These are phyloP conservation scores for Hymenoscyphus linearis DNA, from an alignment of 2,329 filamentous ascomycete species.

Conservation along the genomic window DNA sequence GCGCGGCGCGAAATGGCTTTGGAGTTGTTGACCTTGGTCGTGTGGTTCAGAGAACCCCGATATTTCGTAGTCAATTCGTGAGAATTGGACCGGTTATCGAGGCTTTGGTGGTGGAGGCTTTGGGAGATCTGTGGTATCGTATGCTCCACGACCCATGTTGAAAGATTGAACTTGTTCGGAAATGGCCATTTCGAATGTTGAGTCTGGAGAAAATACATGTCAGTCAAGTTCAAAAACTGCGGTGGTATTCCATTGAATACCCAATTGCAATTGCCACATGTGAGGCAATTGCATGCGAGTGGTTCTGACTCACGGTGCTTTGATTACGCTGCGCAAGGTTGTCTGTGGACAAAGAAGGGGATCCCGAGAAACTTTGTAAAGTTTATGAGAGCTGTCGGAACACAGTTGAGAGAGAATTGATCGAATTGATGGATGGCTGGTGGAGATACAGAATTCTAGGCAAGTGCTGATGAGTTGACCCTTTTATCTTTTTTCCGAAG, in stretches of 20 bases:
- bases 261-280: background rate
- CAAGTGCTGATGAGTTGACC: background rate
- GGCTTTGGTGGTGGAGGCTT: constrained; percentile 38
- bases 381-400: background rate
- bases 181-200: constrained; percentile 23
- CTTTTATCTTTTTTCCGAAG: background rate
- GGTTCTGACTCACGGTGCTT: constrained; percentile 3
- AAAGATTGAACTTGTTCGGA: constrained; percentile 26
- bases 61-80: background rate
- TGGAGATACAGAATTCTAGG: background rate
- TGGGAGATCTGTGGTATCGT: constrained; percentile 45
- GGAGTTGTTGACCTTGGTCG: background rate
- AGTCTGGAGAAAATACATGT: constrained; percentile 11
- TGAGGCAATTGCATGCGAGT: background rate
- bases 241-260: background rate
- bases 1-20: background rate
- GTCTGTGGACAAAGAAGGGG: constrained; percentile 10
- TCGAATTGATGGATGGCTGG: background rate
- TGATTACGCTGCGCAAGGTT: constrained; percentile 16
- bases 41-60: background rate
- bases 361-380: constrained; percentile 11
- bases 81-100: constrained; percentile 22
- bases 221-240: constrained; percentile 9
- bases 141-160: constrained; percentile 48
- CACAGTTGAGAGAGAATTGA: background rate